Base-by-base conservation (phyloP, 192 early-diverging fungal genomes). In the Gryganskiella cystojenkinii region DNA sequence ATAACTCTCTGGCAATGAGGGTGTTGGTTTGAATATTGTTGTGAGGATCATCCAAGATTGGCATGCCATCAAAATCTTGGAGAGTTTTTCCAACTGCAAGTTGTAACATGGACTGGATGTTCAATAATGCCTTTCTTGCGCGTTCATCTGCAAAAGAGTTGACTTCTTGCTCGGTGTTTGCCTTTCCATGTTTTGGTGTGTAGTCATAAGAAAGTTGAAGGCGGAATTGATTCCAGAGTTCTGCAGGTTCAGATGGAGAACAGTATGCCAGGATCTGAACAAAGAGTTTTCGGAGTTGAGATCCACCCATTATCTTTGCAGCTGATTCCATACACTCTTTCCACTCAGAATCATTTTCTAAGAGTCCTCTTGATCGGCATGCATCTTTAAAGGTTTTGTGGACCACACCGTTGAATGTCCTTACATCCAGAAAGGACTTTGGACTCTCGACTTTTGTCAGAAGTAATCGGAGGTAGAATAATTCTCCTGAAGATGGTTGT, bases 341-440 rank as follows among this genome's bases (percentile, higher is more conserved):
- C 70, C 65, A 80, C 33, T 80, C 70, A 10, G 11, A 13, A 46
- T 71, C 78, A 56, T 70, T 33, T 34, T 79, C 34, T 1, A 80
- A 51, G 4, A 80, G 51, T 4, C 64, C 69, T 54, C 47, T 63
- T 19, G 70, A 49, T n/a, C 8, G 17, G 51, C 69, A 80, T 6
- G 79, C 79, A 3, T 17, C 55, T 47, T 72, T 71, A 42, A 72
- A 80, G 14, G 69, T 61, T 5, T 20, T 13, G 31, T 80, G 54
- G 2, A 46, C 6, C 1, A 25, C 17, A 15, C 54, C 24, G n/a
- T 62, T 13, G 14, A 80, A 59, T 15, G 64, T 71, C 3, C 59
- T 19, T 13, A 72, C 17, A 50, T 80, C 33, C 30, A 67, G 64
- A 44, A 61, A 80, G 0, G 70, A 71, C 24, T 25, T 66, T 34